Base-by-base conservation (phyloP, 805 yeast species). In the Suhomyces sp. region DNA sequence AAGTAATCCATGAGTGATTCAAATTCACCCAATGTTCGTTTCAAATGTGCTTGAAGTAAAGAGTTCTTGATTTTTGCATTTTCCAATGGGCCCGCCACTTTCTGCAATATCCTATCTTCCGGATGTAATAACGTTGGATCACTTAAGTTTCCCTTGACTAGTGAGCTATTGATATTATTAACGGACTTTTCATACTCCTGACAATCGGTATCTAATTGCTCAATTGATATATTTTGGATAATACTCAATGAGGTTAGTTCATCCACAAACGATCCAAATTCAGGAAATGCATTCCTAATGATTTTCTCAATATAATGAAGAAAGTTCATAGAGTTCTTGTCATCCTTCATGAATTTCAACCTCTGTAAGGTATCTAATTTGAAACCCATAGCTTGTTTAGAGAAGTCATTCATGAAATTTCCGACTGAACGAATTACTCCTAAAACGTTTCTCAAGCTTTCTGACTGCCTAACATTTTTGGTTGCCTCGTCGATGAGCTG, bases 361-460 rank as follows among this genome's bases (percentile, higher is more conserved):
- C 98, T 69, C 52, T 88, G 96, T 35, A 93, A 70, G n/a, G 96
- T 86, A 28, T 86, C 82, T 40, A 93, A 67, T 51, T 84, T 83
- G 71, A 95, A 95, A 3, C 99, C 99, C 46, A 77, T 74, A 1
- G 97, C 98, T 56, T 88, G 95, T 50, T 88, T 90, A 2, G 87
- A 71, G n/a, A 79, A 68, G 51, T 88, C 96, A 56, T 95, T 93
- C 98, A 93, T 93, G 57, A 81, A 91, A 58, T 93, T 93, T 40
- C 98, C 99, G 33, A 93, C 93, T 4, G 90, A 81, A 44, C 90
- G 68, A 42, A 93, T 91, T 30, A 93, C 78, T 38, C 86, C 88
- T 51, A 95, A 74, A 11, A 93, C 79, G 36, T 77, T 74, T 42
- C 79, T 76, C 52, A 95, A 70, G 33, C 79, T 77, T 12, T 74